These are phyloP conservation scores for Quercus berberidifolia DNA, from an alignment of 306 rosid species.

Conservation along the genomic window DNA sequence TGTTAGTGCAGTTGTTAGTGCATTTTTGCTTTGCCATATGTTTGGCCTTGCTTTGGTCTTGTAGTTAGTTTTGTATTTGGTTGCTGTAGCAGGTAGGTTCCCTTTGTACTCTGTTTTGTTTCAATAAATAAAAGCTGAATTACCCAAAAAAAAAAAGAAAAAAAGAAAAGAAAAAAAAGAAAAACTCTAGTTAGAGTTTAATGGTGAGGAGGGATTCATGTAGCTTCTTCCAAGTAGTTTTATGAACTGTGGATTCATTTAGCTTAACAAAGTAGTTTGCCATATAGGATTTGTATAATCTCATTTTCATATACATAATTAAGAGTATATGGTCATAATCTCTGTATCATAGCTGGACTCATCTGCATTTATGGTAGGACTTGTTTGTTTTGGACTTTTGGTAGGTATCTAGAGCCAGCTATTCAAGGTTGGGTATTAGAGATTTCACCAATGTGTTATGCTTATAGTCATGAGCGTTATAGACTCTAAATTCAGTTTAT, in stretches of 20 bases:
- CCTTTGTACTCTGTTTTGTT: too few species aligned
- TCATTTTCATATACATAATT: neutral
- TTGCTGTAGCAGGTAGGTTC: too few species aligned
- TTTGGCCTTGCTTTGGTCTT: too few species aligned
- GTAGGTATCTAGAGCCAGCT: neutral
- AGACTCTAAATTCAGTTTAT: neutral
- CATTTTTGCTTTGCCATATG: too few species aligned
- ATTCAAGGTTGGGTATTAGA: neutral
- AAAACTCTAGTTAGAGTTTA: conserved; percentile 8
- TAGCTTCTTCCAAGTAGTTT: neutral
- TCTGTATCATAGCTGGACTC: neutral
- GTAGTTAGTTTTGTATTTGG: too few species aligned
- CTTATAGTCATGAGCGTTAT: neutral
- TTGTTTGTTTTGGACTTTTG: neutral
- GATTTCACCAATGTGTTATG: neutral
- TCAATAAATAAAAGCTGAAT: too few species aligned
- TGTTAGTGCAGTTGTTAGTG: too few species aligned
- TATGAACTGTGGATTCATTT: neutral
- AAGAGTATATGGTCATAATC: neutral
- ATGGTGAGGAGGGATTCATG: neutral
- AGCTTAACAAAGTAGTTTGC: neutral
- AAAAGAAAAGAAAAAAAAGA: neutral
- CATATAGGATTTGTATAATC: neutral
- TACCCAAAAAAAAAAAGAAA: too few species aligned
- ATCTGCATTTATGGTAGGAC: neutral